phyloP scores from a whole-genome alignment of 345 rosid genomes.

The Rhizophora mangle region DNA sequence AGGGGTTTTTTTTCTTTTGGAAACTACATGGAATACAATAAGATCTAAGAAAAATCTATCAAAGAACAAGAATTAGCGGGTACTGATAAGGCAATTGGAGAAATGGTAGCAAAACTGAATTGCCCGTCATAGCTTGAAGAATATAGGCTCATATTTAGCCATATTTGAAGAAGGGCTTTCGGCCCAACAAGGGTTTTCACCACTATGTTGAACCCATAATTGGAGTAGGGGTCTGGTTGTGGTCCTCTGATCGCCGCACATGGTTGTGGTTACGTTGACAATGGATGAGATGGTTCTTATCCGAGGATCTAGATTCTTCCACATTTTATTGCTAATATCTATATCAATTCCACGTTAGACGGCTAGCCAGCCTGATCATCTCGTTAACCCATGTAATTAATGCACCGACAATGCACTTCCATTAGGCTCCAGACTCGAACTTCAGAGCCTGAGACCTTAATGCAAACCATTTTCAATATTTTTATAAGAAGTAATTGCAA shows the following conservation, averaged over 20 bases:
- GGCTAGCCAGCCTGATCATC: too few species aligned
- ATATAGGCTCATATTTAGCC: slow-evolving; percentile 24
- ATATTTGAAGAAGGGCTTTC: slow-evolving; percentile 39
- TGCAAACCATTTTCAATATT: too few species aligned
- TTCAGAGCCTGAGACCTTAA: too few species aligned
- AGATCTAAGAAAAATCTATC: slow-evolving; percentile 12
- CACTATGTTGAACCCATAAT: slow-evolving; percentile 41
- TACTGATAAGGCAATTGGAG: slow-evolving; percentile 35
- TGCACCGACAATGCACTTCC: too few species aligned
- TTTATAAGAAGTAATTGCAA: too few species aligned
- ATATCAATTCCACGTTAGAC: too few species aligned
- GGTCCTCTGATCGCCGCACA: slow-evolving; percentile 44
- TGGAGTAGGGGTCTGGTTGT: slow-evolving; percentile 50
- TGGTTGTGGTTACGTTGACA: slow-evolving; percentile 54
- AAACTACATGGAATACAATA: slow-evolving; percentile 60
- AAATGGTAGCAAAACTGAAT: slow-evolving; percentile 38
- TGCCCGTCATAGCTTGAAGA: slow-evolving; percentile 43
- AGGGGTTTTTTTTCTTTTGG: slow-evolving; percentile 37
- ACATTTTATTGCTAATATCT: too few species aligned
- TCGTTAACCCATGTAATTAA: too few species aligned
- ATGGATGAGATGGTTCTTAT: slow-evolving; percentile 1
- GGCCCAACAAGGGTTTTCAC: slow-evolving; percentile 35
- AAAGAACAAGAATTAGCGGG: slow-evolving; percentile 14
- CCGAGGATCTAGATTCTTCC: too few species aligned
- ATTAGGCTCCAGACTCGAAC: too few species aligned